These are phyloP conservation scores for Trifolium subterraneum DNA, from an alignment of 306 rosid species.

Conservation along the genomic window DNA sequence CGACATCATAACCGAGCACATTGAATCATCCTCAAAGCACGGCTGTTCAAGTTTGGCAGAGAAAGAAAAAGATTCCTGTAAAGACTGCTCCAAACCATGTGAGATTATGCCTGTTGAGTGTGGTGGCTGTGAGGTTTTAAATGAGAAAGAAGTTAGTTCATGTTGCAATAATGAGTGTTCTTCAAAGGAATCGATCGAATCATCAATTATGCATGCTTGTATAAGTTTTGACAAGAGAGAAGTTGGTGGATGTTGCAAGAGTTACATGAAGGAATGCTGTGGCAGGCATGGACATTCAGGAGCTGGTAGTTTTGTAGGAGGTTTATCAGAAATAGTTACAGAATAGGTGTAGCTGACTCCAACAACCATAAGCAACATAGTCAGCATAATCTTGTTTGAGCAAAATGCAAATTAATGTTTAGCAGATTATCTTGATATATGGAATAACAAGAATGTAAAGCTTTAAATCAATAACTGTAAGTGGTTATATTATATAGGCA, in stretches of 20 bases:
- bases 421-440: slow-evolving; percentile 33
- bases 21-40: slow-evolving; percentile 16
- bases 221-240: slow-evolving; percentile 64
- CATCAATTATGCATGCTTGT: slow-evolving; percentile 47
- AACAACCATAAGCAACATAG: slow-evolving; percentile 16
- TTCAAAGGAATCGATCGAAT: slow-evolving; percentile 39
- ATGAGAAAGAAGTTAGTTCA: slow-evolving; percentile 35
- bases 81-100: slow-evolving; percentile 31
- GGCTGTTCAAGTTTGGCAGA: slow-evolving; percentile 45
- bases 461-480: not conserved
- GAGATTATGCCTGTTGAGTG: slow-evolving; percentile 8
- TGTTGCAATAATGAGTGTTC: slow-evolving; percentile 44
- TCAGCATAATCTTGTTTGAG: slow-evolving; percentile 36
- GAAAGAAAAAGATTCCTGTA: slow-evolving; percentile 40
- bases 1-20: slow-evolving; percentile 44
- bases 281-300: slow-evolving; percentile 55
- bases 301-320: slow-evolving; percentile 51
- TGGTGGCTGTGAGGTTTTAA: slow-evolving; percentile 42
- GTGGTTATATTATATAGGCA: too few relatives aligned
- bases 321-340: slow-evolving; percentile 64
- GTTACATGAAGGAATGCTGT: slow-evolving; percentile 86
- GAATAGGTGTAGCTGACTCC: slow-evolving; percentile 52
- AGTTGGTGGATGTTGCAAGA: slow-evolving; percentile 74
- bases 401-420: slow-evolving; percentile 13
- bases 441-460: not conserved